Conservation (phyloP, 2,329 filamentous ascomycete genomes). For the Aureobasidium mangrovei region DNA sequence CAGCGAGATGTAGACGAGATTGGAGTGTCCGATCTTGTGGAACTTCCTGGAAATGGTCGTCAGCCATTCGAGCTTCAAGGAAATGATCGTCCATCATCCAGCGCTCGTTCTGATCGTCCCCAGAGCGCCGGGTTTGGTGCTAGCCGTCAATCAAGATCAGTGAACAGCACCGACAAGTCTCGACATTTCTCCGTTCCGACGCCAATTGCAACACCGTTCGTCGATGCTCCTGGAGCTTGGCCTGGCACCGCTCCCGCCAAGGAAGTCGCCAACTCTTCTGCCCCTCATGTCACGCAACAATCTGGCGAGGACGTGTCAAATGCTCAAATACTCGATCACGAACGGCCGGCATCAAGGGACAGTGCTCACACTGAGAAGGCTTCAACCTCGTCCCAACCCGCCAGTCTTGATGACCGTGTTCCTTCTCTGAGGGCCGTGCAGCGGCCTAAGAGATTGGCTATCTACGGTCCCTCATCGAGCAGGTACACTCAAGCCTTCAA, state of each 20-base stretch:
- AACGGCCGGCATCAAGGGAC: not conserved
- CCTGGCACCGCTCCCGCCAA: not conserved
- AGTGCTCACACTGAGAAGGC: slow-evolving; percentile 5
- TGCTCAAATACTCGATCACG: not conserved
- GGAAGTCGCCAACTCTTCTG: not conserved
- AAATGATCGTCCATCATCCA: slow-evolving; percentile 29
- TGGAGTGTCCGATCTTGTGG: slow-evolving; percentile 58
- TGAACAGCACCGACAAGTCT: not conserved
- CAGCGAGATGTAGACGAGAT: slow-evolving; percentile 69
- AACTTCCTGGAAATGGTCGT: slow-evolving; percentile 24
- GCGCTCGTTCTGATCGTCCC: not conserved
- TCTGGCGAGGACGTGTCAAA: slow-evolving; percentile 1
- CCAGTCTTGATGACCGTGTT: not conserved
- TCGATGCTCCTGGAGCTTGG: slow-evolving; percentile 12
- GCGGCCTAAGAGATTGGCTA: slow-evolving; percentile 8
- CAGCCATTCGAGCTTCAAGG: slow-evolving; percentile 47
- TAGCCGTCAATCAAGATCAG: not conserved
- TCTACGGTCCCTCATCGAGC: slow-evolving; percentile 5
- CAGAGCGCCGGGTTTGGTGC: not conserved
- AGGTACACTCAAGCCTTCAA: slow-evolving; percentile 4
- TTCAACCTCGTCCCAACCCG: slow-evolving; percentile 1
- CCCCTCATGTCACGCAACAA: not conserved
- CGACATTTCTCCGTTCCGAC: not conserved
- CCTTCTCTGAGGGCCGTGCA: not conserved
- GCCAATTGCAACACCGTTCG: slow-evolving; percentile 6